Conservation (phyloP, 2,329 filamentous ascomycete genomes). For the Calycina marina region DNA sequence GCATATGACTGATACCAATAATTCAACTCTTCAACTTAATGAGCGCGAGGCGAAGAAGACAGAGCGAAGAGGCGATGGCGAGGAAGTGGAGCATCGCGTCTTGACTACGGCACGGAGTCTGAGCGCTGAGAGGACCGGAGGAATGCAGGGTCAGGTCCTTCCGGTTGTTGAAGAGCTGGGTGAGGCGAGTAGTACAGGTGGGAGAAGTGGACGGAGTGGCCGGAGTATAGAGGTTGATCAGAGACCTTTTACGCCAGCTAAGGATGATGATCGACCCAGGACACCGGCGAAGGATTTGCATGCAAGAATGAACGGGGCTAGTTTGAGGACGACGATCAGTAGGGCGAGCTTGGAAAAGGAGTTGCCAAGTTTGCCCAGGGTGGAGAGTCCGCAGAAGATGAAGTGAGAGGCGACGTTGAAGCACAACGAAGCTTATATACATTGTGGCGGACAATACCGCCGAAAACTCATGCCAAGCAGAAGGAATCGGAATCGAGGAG, state of each 20-base stretch:
- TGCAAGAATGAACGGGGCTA: constrained; percentile 5
- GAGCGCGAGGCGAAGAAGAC: constrained; percentile 17
- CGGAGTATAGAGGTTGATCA: constrained; percentile 29
- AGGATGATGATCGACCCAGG: constrained; percentile 21
- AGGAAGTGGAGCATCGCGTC: constrained; percentile 27
- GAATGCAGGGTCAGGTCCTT: constrained; percentile 42
- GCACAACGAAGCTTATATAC: no score
- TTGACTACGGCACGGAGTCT: constrained; percentile 40
- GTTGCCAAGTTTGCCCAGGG: constrained; percentile 38
- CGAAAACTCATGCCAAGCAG: no score
- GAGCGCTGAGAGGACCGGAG: constrained; percentile 37
- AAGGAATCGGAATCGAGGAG: no score
- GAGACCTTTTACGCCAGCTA: constrained; percentile 29
- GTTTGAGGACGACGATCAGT: constrained; percentile 25
- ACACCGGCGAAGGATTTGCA: constrained; percentile 12
- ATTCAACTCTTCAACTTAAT: constrained; percentile 14
- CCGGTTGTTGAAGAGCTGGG: constrained; percentile 86
- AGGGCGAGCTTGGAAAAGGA: constrained; percentile 45
- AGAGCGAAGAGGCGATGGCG: constrained; percentile 24
- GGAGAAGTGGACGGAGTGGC: constrained; percentile 36
- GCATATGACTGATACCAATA: constrained; percentile 10
- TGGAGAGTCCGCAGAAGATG: constrained; percentile 8
- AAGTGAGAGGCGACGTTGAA: no score
- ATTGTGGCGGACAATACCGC: no score
- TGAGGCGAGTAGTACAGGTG: constrained; percentile 55